Base-by-base conservation (phyloP, 495 filamentous ascomycete genomes). In the Aspergillus nidulans region DNA sequence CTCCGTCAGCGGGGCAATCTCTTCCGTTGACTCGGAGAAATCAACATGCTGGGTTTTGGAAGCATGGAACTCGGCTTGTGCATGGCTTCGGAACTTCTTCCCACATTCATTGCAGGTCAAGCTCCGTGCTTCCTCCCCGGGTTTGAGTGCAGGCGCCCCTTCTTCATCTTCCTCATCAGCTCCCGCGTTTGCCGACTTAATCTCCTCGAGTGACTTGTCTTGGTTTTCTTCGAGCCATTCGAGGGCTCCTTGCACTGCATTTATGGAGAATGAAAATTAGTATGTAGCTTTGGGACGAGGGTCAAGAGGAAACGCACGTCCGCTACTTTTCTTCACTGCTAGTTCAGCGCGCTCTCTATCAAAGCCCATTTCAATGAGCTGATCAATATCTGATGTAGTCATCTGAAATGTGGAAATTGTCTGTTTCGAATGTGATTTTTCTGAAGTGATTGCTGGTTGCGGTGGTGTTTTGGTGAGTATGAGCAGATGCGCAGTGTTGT, bases 351-450 rank as follows among this genome's bases (percentile, higher is more conserved):
- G 79, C 58, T 88, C 82, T 63, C 82, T 78, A 55, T 95, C 90
- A 60, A 98, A 98, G 63, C 94, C 94, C 92, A 97, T 97, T 51
- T 95, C 91, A 61, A 95, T 66, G 65, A 98, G 86, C 62, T 85
- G 77, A 12, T 92, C 82, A 16, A 95, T 77, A 64, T 95, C 89
- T 34, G 86, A 80, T 25, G 86, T 77, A 24, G 79, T 79, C 86
- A 88, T 91, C 59, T 60, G 81, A 12, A 34, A 21, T 30, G 19
- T 18, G 18, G 39, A 23, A 40, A 15, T 28, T 19, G 20, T 25
- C 26, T 23, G 19, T 12, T 16, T 3, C 9, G 30, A 19, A 8
- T 7, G 28, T 36, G 46, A 4, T 21, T 5, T 13, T 5, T 36
- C 16, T 21, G 46, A n/a, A 1, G 46, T 49, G 26, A 21, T 30